These are phyloP conservation scores for Davidsoniella neocaledoniae DNA, from an alignment of 2,329 filamentous ascomycete genomes.

Conservation along the genomic window DNA sequence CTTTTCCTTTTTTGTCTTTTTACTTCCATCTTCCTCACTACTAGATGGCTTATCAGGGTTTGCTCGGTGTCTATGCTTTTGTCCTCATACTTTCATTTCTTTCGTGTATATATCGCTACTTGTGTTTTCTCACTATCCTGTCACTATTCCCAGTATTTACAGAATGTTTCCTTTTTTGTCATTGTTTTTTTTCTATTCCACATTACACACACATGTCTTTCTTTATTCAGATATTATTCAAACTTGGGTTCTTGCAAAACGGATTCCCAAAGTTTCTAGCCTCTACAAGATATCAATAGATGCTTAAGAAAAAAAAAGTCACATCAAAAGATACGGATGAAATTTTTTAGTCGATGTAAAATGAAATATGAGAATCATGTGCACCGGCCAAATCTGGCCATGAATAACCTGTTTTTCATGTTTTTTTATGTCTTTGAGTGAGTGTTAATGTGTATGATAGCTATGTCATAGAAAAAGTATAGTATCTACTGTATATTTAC, in stretches of 20 bases:
- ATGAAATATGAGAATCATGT: too few relatives aligned
- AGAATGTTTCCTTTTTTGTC: conserved; percentile 1
- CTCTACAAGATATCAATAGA: too few relatives aligned
- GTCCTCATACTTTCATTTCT: background rate
- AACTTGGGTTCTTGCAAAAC: background rate
- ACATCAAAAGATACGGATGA: too few relatives aligned
- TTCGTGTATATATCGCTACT: background rate
- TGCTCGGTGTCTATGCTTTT: conserved; percentile 3
- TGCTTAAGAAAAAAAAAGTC: too few relatives aligned
- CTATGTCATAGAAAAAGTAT: too few relatives aligned
- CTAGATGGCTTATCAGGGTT: background rate
- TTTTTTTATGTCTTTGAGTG: too few relatives aligned
- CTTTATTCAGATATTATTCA: background rate
- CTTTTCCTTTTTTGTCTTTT: background rate
- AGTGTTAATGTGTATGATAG: too few relatives aligned
- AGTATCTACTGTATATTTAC: too few relatives aligned
- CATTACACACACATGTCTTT: background rate
- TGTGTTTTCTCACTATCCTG: background rate
- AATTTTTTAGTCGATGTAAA: too few relatives aligned
- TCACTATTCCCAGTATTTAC: background rate
- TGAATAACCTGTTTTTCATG: too few relatives aligned
- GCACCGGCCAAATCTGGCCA: too few relatives aligned
- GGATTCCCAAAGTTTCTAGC: too few relatives aligned
- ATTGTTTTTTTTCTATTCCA: background rate
- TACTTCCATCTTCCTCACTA: background rate